Base-by-base conservation (phyloP, 345 rosid genomes). In the Physaria fendleri region DNA sequence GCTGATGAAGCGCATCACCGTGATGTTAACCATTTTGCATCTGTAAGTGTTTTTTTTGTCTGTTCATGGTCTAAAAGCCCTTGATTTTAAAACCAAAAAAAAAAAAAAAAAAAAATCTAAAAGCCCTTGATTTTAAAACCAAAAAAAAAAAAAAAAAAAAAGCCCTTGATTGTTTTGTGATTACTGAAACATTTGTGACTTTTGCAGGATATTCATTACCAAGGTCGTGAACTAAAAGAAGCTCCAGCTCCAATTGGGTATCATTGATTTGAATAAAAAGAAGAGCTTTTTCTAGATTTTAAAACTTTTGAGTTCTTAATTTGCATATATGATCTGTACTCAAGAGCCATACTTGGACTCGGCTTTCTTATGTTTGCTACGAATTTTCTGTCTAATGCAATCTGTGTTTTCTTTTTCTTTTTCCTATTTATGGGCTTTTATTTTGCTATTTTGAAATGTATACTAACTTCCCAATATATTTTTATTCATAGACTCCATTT, bases 1-100 rank as follows among this genome's bases (percentile, higher is more conserved):
- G 95, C 93, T 0, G 95, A 85, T 34, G 93, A 88, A 71, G 95
- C 93, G 1, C 93, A 85, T 48, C 95, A 88, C 52, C 89, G 93
- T 20, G 93, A 88, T 25, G 87, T 88, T 27, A 88, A 88, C 71
- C 95, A 88, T 72, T 85, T 73, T 55, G 95, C 95, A 35, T 88
- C 93, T 13, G 93, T 85, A 65, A 67, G 81, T 32, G 34, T 17
- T 24, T 16, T 21, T 30, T 13, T 42, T 11, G 2, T 50, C 24
- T 5, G 12, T 30, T 13, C 1, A 14, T 33, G n/a, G n/a, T n/a
- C n/a, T n/a, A n/a, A n/a, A n/a, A n/a, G n/a, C n/a, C n/a, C n/a
- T n/a, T n/a, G n/a, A n/a, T n/a, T n/a, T n/a, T n/a, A n/a, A n/a
- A n/a, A n/a, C n/a, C n/a, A n/a, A n/a, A n/a, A n/a, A n/a, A n/a